These are phyloP conservation scores for Pseudomicrostroma phylloplanum DNA, from an alignment of 1,284 basidiomycete species.

Conservation along the genomic window DNA sequence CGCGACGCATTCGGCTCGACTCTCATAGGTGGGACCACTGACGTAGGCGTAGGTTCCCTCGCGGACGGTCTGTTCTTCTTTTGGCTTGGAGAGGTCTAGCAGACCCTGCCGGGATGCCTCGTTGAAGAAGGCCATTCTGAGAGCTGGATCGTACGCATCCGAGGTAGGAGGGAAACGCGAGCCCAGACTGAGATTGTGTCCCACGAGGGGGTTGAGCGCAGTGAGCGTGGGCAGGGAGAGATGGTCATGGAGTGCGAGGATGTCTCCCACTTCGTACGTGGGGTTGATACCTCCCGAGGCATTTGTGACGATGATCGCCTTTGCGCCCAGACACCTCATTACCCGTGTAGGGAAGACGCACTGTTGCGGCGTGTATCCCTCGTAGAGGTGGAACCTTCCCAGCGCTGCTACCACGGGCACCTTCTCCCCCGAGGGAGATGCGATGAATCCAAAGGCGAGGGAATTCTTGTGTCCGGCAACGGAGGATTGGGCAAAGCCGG, in stretches of 20 bases:
- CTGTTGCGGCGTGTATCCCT: conserved; percentile 61
- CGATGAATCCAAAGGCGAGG: conserved; percentile 70
- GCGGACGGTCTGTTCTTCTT: conserved; percentile 53
- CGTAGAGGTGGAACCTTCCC: conserved; percentile 75
- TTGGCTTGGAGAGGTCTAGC: conserved; percentile 3
- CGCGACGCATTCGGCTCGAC: conserved; percentile 51
- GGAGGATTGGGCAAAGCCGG: conserved; percentile 40
- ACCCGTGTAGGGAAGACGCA: conserved; percentile 67
- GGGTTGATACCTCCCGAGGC: conserved; percentile 73
- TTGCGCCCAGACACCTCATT: conserved; percentile 67
- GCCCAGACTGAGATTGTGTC: conserved; percentile 23
- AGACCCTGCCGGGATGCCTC: conserved; percentile 60
- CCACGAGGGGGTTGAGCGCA: conserved; percentile 64
- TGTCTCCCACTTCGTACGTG: conserved; percentile 68
- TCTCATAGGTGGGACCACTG: conserved; percentile 70
- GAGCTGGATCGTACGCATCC: conserved; percentile 65
- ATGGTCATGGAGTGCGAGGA: conserved; percentile 75
- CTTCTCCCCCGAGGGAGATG: not conserved
- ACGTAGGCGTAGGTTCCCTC: conserved; percentile 79
- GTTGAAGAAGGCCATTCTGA: conserved; percentile 66
- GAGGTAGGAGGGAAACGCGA: conserved; percentile 71
- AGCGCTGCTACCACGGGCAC: conserved; percentile 77
- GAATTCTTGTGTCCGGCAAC: conserved; percentile 69
- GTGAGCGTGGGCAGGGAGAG: conserved; percentile 67
- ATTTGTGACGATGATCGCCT: conserved; percentile 70